A percentile compares a stretch with the other conserved stretches of the same genome.
Evolutionary conservation across 179 eudicot genomes (phyloP).

Genomic region (Spergularia azorica): DNA sequence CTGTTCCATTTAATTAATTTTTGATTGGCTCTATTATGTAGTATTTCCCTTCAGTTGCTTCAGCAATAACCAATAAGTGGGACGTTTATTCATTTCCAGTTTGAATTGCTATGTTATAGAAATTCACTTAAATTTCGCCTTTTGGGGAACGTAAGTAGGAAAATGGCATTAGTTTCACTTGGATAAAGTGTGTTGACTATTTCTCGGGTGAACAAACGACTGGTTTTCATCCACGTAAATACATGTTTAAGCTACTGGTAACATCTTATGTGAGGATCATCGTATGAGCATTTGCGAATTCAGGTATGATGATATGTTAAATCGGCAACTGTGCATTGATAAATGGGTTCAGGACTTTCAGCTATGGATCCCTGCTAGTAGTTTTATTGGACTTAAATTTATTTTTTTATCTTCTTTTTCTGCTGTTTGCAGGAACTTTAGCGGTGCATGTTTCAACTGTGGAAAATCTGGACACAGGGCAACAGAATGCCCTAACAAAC

Average conservation of each 20-base stretch:
- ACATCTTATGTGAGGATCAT: not conserved
- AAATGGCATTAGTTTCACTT: not conserved
- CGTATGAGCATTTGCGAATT: not conserved
- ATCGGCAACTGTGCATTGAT: not conserved
- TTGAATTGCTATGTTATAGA: not conserved
- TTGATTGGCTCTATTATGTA: too few relatives aligned
- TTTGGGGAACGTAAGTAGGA: not conserved
- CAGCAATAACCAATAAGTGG: not conserved
- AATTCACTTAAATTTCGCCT: not conserved
- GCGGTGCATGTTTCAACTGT: conserved; percentile 92
- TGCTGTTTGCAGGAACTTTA: conserved; percentile 52
- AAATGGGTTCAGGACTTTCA: not conserved
- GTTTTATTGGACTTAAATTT: too few relatives aligned
- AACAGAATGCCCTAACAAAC: conserved; percentile 79
- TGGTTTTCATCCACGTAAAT: not conserved
- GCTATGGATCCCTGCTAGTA: not conserved
- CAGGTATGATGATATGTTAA: not conserved
- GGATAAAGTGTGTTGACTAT: not conserved
- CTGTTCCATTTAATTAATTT: too few relatives aligned
- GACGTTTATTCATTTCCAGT: not conserved
- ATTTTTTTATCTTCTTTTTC: not conserved
- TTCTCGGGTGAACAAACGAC: too few relatives aligned
- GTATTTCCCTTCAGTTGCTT: not conserved
- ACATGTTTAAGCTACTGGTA: not conserved
- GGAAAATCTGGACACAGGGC: conserved; percentile 92